phyloP scores from a whole-genome alignment of 176 grass and related monocot species.

The Lolium perenne region DNA sequence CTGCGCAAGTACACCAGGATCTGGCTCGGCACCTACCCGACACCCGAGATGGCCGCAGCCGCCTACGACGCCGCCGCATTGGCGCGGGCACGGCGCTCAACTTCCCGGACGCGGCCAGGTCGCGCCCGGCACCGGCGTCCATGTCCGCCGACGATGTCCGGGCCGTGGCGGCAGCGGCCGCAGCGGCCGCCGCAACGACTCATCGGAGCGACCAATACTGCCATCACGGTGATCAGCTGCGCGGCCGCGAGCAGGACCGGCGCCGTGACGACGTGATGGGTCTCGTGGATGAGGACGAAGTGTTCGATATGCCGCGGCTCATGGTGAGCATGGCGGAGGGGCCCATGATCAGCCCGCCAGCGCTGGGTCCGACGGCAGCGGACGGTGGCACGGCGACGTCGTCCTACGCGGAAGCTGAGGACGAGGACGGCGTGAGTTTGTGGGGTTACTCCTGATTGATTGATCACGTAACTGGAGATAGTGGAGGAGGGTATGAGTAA shows the following conservation, averaged over 20 bases:
- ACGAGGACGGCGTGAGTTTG: conserved; percentile 49
- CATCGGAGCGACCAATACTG: background rate
- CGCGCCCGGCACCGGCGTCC: conserved; percentile 39
- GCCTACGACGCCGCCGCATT: conserved; percentile 70
- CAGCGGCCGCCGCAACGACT: background rate
- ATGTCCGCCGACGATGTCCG: conserved; percentile 55
- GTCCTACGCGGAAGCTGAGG: conserved; percentile 26
- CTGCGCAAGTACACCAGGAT: conserved; percentile 73
- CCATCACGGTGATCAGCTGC: background rate
- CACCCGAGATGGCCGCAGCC: conserved; percentile 71
- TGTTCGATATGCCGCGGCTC: conserved; percentile 69
- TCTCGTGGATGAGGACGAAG: conserved; percentile 66
- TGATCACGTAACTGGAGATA: conserved; percentile 18
- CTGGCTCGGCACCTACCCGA: conserved; percentile 66
- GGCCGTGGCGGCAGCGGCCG: conserved; percentile 28
- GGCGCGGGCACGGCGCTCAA: conserved; percentile 61
- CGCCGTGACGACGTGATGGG: background rate
- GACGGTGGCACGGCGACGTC: conserved; percentile 1
- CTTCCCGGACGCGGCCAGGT: conserved; percentile 50
- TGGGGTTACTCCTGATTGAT: conserved; percentile 71
- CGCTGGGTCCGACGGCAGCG: conserved; percentile 22
- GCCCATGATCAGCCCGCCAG: conserved; percentile 69
- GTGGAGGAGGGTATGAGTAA: conserved; percentile 17
- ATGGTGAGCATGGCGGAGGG: conserved; percentile 75
- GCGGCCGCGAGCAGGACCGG: background rate